These are phyloP conservation scores for Colletotrichum sp. DNA, from an alignment of 2,329 filamentous ascomycete species.

Conservation along the genomic window DNA sequence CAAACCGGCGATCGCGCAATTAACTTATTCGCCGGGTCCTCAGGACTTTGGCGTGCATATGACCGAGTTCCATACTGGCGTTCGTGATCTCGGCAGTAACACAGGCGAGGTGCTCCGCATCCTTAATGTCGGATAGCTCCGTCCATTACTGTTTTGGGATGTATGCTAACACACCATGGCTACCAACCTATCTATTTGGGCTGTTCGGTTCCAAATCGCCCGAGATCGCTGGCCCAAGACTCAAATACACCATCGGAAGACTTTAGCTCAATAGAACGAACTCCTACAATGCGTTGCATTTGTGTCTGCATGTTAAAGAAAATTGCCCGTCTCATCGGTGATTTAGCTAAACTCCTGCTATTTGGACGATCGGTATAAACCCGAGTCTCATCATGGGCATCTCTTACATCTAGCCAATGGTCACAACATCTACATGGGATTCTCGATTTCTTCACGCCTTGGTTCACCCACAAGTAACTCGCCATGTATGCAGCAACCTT, in stretches of 20 bases:
- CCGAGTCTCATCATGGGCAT: neutral
- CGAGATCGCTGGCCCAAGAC: neutral
- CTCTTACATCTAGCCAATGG: neutral
- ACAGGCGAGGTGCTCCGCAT: neutral
- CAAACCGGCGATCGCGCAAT: neutral
- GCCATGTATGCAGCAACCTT: neutral
- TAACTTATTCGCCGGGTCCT: neutral
- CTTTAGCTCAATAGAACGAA: neutral
- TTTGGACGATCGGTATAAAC: neutral
- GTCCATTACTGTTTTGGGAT: neutral
- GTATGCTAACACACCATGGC: neutral
- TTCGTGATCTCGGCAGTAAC: neutral
- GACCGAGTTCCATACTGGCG: fast-evolving
- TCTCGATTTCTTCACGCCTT: neutral
- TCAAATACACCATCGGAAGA: fast-evolving
- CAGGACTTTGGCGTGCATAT: neutral
- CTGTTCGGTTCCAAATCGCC: neutral
- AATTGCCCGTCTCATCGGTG: neutral
- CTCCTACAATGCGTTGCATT: neutral
- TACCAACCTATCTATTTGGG: neutral
- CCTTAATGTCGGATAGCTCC: neutral
- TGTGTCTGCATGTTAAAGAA: fast-evolving
- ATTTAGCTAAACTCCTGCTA: neutral
- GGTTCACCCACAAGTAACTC: neutral
- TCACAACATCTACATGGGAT: fast-evolving